A percentile compares a stretch with the other conserved stretches of the same genome.
Evolutionary conservation across 2,329 filamentous ascomycete genomes (phyloP).

Genomic region (Ustilaginoidea virens): DNA sequence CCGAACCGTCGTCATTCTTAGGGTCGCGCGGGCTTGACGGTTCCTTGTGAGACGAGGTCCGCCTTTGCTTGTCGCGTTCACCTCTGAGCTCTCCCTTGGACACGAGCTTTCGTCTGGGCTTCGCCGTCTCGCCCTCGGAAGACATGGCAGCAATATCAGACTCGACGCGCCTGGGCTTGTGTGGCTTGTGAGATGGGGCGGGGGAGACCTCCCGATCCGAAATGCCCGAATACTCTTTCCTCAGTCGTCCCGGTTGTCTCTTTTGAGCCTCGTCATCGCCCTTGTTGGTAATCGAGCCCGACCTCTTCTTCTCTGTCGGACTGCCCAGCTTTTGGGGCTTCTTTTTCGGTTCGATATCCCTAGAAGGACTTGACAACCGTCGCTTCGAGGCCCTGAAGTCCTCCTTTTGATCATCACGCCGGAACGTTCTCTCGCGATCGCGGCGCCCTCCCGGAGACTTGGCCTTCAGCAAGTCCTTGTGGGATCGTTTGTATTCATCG

Average conservation of each 20-base stretch:
- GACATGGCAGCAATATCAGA: conserved; percentile 35
- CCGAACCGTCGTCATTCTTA: conserved; percentile 30
- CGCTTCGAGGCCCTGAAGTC: conserved; percentile 29
- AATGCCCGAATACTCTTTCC: conserved; percentile 36
- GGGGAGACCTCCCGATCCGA: conserved; percentile 41
- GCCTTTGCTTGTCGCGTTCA: conserved; percentile 41
- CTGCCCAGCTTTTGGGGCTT: conserved; percentile 26
- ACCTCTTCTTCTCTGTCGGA: conserved; percentile 33
- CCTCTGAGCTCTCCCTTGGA: conserved; percentile 47
- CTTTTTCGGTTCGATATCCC: conserved; percentile 29
- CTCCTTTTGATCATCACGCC: conserved; percentile 28
- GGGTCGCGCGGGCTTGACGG: conserved; percentile 35
- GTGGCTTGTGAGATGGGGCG: conserved; percentile 27
- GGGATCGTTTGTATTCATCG: conserved; percentile 43
- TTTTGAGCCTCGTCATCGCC: conserved; percentile 34
- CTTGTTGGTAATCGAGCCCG: conserved; percentile 25
- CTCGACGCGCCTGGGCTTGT: conserved; percentile 37
- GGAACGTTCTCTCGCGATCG: conserved; percentile 24
- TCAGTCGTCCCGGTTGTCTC: conserved; percentile 35
- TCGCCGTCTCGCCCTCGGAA: conserved; percentile 41
- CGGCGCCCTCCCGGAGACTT: conserved; percentile 32
- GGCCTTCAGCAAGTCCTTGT: conserved; percentile 30
- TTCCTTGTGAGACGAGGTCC: conserved; percentile 29
- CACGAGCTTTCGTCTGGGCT: conserved; percentile 46
- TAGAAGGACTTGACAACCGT: conserved; percentile 31